Conservation (phyloP, 345 rosid genomes). For the Citrus sp. region DNA sequence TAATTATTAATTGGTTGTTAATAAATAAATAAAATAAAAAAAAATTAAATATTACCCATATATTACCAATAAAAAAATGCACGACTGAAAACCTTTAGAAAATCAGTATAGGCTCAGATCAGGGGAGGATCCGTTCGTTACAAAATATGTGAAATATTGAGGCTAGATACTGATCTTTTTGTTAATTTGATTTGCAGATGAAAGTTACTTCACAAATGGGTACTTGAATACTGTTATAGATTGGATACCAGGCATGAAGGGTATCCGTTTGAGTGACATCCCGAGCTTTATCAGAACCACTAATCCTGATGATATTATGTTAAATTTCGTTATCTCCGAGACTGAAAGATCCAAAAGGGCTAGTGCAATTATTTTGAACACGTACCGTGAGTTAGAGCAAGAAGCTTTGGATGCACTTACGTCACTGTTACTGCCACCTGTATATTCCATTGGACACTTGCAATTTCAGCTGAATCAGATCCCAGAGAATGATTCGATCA, state of each 20-base stretch:
- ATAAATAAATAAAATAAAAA: too few relatives aligned
- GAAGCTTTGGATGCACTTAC: constrained; percentile 27
- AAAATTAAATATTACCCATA: rapidly evolving
- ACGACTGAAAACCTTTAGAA: rapidly evolving
- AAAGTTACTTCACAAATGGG: constrained; percentile 43
- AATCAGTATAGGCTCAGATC: too few relatives aligned
- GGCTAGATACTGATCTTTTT: neutral
- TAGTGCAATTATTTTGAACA: constrained; percentile 47
- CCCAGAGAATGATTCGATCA: constrained; percentile 9
- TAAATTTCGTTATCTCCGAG: constrained; percentile 3
- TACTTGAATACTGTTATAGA: constrained; percentile 39
- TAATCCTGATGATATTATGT: constrained; percentile 27
- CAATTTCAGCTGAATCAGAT: constrained; percentile 28
- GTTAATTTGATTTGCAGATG: constrained; percentile 28
- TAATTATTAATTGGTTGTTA: too few relatives aligned
- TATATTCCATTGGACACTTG: constrained; percentile 48
- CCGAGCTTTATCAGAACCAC: constrained; percentile 46
- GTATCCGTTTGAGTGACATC: constrained; percentile 38
- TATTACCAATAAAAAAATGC: rapidly evolving
- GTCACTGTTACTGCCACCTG: constrained; percentile 30
- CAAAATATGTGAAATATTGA: neutral
- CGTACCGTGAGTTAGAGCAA: constrained; percentile 43
- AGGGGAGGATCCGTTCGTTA: too few relatives aligned
- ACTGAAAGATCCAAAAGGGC: constrained; percentile 33
- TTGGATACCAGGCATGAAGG: constrained; percentile 46